phyloP scores from a whole-genome alignment of 1,284 basidiomycete genomes.

The Ustilago curta region DNA sequence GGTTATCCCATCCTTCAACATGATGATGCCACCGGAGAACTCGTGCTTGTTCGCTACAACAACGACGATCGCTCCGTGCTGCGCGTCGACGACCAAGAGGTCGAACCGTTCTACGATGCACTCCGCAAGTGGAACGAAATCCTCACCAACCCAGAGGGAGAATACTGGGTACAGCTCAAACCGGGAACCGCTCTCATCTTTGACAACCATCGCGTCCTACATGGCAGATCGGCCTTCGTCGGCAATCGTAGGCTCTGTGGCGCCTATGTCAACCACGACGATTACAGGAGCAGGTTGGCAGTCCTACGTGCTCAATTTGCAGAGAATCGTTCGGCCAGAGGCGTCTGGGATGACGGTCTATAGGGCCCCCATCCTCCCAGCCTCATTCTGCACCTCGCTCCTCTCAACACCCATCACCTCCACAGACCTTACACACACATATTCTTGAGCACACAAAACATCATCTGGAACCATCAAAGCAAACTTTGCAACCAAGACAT shows the following conservation, averaged over 20 bases:
- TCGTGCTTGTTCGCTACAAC: slow-evolving; percentile 90
- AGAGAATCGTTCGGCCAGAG: slow-evolving; percentile 25
- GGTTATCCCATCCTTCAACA: slow-evolving; percentile 71
- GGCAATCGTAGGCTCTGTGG: slow-evolving; percentile 93
- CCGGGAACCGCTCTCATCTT: slow-evolving; percentile 88
- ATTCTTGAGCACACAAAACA: too few species aligned
- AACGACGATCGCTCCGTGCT: slow-evolving; percentile 81
- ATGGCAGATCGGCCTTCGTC: slow-evolving; percentile 88
- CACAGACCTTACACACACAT: too few species aligned
- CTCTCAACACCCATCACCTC: background rate
- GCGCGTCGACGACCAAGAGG: slow-evolving; percentile 29
- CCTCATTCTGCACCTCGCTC: too few species aligned
- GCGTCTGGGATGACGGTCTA: slow-evolving; percentile 63
- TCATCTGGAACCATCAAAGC: too few species aligned
- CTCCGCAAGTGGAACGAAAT: slow-evolving; percentile 80
- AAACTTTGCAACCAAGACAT: too few species aligned
- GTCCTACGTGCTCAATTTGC: slow-evolving; percentile 46
- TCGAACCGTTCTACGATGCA: slow-evolving; percentile 79
- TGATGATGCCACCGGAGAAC: slow-evolving; percentile 73
- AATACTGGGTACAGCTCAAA: slow-evolving; percentile 89
- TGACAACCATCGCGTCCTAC: slow-evolving; percentile 93
- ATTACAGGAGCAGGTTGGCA: slow-evolving; percentile 55
- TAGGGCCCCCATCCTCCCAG: slow-evolving; percentile 9
- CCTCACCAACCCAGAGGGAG: slow-evolving; percentile 81
- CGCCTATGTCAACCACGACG: slow-evolving; percentile 75